Conservation (phyloP, 495 filamentous ascomycete species). For the Talaromyces borbonicus region DNA sequence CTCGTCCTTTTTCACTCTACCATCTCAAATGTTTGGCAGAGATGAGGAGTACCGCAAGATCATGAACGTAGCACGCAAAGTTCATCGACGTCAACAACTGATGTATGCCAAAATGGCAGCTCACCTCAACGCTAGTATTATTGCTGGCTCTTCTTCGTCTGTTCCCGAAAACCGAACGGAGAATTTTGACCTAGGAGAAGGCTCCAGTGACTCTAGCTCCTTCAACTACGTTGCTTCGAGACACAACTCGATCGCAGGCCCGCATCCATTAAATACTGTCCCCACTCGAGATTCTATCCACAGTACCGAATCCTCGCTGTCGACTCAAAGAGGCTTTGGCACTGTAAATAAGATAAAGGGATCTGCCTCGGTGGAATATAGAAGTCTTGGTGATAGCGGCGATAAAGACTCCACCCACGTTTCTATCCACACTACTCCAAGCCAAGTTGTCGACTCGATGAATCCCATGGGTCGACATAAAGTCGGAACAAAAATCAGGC, state of each 20-base stretch:
- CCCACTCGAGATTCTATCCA: constrained; percentile 29
- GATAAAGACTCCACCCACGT: constrained; percentile 26
- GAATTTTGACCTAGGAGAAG: constrained; percentile 36
- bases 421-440: constrained; percentile 19
- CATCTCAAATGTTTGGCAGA: constrained; percentile 68
- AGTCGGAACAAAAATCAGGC: constrained; percentile 46
- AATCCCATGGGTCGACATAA: constrained; percentile 29
- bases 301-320: constrained; percentile 26
- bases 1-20: constrained; percentile 78
- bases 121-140: constrained; percentile 23
- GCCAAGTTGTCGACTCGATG: constrained; percentile 24
- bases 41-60: constrained; percentile 59
- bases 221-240: constrained; percentile 34
- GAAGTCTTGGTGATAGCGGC: constrained; percentile 24
- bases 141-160: constrained; percentile 47
- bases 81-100: constrained; percentile 50
- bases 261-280: constrained; percentile 20
- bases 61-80: constrained; percentile 60
- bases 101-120: constrained; percentile 32
- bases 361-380: constrained; percentile 26
- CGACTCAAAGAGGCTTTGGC: constrained; percentile 18
- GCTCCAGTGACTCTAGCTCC: constrained; percentile 44
- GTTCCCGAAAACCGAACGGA: constrained; percentile 48
- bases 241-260: constrained; percentile 26
- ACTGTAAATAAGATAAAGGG: constrained; percentile 19